These are phyloP conservation scores for Colletotrichum graminicola DNA, from an alignment of 2,329 filamentous ascomycete species.

Conservation along the genomic window DNA sequence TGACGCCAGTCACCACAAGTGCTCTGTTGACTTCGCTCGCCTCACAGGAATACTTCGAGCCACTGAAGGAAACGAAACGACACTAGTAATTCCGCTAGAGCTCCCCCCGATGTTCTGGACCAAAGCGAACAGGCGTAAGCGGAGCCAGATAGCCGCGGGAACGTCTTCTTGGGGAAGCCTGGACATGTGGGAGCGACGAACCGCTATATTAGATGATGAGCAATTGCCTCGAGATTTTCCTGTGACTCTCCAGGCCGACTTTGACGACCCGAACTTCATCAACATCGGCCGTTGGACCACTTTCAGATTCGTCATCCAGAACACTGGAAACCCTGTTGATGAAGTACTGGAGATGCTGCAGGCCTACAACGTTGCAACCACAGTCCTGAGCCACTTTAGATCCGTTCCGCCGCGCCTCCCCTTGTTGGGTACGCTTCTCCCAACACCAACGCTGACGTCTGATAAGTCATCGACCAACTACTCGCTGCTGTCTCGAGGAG, in stretches of 20 bases:
- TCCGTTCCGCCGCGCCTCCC: slow-evolving; percentile 46
- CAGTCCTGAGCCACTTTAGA: slow-evolving; percentile 56
- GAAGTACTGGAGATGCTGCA: slow-evolving; percentile 67
- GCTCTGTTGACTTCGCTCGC: slow-evolving; percentile 59
- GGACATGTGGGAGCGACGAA: slow-evolving; percentile 64
- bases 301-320: slow-evolving; percentile 60
- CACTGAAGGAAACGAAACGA: slow-evolving; percentile 45
- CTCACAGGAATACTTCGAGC: slow-evolving; percentile 58
- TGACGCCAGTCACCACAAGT: slow-evolving; percentile 52
- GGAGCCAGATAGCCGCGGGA: slow-evolving; percentile 43
- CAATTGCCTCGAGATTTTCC: slow-evolving; percentile 50
- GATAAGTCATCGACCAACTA: background rate
- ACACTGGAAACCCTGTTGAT: slow-evolving; percentile 50
- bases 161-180: slow-evolving; percentile 52
- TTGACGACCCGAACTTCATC: slow-evolving; percentile 53
- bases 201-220: slow-evolving; percentile 57
- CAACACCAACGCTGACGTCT: background rate
- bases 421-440: slow-evolving; percentile 13
- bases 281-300: slow-evolving; percentile 70
- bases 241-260: slow-evolving; percentile 54
- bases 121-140: slow-evolving; percentile 35
- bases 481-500: background rate
- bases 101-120: slow-evolving; percentile 25
- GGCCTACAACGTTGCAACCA: slow-evolving; percentile 78
- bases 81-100: slow-evolving; percentile 26